These are phyloP conservation scores for Myxozyma udenii DNA, from an alignment of 805 yeast genomes.

Conservation along the genomic window DNA sequence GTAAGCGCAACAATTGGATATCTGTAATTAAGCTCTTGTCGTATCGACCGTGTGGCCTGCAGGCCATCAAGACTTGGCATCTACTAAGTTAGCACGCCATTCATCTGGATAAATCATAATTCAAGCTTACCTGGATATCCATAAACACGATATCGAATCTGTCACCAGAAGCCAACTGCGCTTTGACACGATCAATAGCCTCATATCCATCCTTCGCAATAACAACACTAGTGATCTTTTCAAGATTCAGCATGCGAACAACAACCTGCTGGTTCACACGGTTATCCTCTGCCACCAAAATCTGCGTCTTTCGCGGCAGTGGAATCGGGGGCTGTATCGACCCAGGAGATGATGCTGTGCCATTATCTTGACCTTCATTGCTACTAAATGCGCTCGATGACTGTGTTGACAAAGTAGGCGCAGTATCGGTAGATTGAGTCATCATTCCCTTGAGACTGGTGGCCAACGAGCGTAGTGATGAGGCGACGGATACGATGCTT, in stretches of 20 bases:
- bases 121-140: constrained; percentile 68
- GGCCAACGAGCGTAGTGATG: constrained; percentile 15
- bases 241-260: constrained; percentile 78
- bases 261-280: constrained; percentile 92
- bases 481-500: constrained; percentile 11
- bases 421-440: background rate
- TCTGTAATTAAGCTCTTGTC: constrained; percentile 56
- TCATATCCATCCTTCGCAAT: constrained; percentile 90
- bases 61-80: constrained; percentile 95
- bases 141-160: constrained; percentile 74
- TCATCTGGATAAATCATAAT: background rate
- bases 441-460: background rate
- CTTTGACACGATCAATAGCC: constrained; percentile 67
- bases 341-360: background rate
- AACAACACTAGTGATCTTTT: constrained; percentile 68
- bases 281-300: constrained; percentile 92
- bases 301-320: constrained; percentile 35
- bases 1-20: constrained; percentile 91
- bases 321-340: background rate
- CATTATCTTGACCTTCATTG: background rate
- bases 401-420: background rate
- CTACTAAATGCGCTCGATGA: background rate
- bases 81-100: constrained; percentile 12
- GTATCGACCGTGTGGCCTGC: constrained; percentile 70
- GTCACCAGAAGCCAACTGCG: constrained; percentile 37